These are phyloP conservation scores for Alternaria atra DNA, from an alignment of 2,329 filamentous ascomycete species.

Conservation along the genomic window DNA sequence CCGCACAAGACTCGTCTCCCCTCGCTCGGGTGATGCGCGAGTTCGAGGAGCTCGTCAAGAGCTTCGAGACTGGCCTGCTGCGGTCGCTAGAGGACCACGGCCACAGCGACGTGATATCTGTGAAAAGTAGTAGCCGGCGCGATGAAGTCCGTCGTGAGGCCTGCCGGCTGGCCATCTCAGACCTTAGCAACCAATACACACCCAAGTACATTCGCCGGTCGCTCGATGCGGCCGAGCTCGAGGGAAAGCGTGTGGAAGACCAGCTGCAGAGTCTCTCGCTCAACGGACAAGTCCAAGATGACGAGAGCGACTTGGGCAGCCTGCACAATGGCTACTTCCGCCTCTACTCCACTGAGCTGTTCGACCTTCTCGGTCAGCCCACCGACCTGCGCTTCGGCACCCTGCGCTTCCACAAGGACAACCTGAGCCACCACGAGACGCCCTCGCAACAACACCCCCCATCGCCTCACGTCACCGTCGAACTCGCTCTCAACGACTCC, in stretches of 20 bases:
- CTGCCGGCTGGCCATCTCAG: conserved; percentile 44
- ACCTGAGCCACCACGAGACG: conserved; percentile 1
- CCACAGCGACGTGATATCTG: conserved; percentile 1
- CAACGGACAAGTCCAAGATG: conserved; percentile 4
- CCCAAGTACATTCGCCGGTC: conserved; percentile 45
- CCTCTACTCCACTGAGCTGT: conserved; percentile 48
- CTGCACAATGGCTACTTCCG: conserved; percentile 49
- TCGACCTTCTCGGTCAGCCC: conserved; percentile 47
- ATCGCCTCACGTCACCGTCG: conserved; percentile 32
- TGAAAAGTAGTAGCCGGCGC: conserved; percentile 9
- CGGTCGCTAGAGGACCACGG: conserved; percentile 35
- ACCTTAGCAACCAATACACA: conserved; percentile 43
- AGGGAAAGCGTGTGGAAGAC: conserved; percentile 44
- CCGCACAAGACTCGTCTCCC: conserved; percentile 20
- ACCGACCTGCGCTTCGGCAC: conserved; percentile 48
- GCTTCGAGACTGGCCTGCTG: conserved; percentile 42
- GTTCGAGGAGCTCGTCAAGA: conserved; percentile 42
- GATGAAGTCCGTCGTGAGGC: conserved; percentile 40
- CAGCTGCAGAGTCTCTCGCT: conserved; percentile 34
- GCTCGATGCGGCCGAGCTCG: conserved; percentile 40
- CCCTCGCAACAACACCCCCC: background rate
- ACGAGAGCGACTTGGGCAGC: conserved; percentile 27
- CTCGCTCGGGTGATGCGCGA: conserved; percentile 46
- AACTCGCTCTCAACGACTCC: conserved; percentile 45
- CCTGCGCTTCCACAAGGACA: conserved; percentile 42